Evolutionary conservation across 495 filamentous ascomycete species (phyloP).

Genomic region (Lepidopterella palustris): DNA sequence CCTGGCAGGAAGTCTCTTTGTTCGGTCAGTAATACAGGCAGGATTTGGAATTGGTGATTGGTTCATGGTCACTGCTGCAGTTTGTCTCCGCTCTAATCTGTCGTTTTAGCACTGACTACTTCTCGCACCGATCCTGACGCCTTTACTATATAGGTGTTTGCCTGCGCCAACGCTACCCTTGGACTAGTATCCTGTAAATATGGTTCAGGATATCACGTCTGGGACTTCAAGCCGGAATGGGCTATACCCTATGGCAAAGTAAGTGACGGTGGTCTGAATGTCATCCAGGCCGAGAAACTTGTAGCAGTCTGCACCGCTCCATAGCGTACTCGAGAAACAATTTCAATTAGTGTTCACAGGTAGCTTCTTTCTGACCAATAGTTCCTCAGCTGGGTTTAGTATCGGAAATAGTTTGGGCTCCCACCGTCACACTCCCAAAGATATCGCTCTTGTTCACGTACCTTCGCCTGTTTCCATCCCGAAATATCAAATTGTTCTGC

Average conservation of each 20-base stretch:
- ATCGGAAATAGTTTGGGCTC: conserved; percentile 10
- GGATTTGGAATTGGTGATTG: conserved; percentile 16
- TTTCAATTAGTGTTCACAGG: too few relatives aligned
- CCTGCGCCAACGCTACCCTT: too few relatives aligned
- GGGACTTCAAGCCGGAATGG: conserved; percentile 4
- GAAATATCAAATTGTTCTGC: conserved; percentile 10
- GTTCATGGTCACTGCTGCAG: conserved; percentile 14
- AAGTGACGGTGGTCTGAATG: neutral
- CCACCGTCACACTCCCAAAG: conserved; percentile 8
- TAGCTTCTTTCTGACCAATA: neutral
- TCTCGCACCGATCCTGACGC: too few relatives aligned
- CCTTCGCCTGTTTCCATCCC: conserved; percentile 13
- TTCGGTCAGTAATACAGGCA: conserved; percentile 1
- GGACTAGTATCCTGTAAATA: too few relatives aligned
- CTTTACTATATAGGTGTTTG: neutral
- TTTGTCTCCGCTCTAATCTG: neutral
- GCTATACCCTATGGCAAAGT: neutral
- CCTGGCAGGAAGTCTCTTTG: conserved; percentile 10
- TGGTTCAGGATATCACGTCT: neutral
- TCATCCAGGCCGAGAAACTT: too few relatives aligned
- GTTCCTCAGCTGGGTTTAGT: conserved; percentile 12
- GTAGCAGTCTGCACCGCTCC: too few relatives aligned
- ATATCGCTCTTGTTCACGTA: conserved; percentile 18
- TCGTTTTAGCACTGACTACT: conserved; percentile 3
- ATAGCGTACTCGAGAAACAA: too few relatives aligned